A percentile compares a stretch with the other conserved stretches of the same genome.
These are phyloP conservation scores for Pulveroboletus ravenelii DNA, from an alignment of 768 basidiomycete species.

Conservation along the genomic window DNA sequence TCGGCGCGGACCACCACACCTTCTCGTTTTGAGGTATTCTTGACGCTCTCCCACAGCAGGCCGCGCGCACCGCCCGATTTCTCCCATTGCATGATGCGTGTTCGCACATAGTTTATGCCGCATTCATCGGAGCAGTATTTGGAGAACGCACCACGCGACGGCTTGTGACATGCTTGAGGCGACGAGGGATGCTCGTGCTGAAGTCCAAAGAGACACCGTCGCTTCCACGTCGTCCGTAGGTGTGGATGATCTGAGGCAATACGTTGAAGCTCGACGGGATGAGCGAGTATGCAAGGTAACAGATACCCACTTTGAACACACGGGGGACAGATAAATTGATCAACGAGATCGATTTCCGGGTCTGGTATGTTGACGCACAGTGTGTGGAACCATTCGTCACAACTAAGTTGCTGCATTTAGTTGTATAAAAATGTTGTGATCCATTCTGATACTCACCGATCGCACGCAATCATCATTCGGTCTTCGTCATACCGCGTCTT, in stretches of 20 bases:
- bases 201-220: constrained; percentile 64
- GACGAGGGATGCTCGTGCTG: constrained; percentile 59
- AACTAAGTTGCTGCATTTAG: constrained; percentile 40
- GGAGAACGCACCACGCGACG: constrained; percentile 76
- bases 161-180: constrained; percentile 68
- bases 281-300: background rate
- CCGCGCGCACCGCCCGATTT: constrained; percentile 60
- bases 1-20: constrained; percentile 55
- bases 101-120: constrained; percentile 68
- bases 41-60: constrained; percentile 70
- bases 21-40: constrained; percentile 63
- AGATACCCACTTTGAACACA: constrained; percentile 65
- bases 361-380: constrained; percentile 81
- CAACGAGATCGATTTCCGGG: constrained; percentile 78
- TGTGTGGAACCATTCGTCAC: constrained; percentile 94
- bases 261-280: background rate
- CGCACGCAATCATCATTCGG: constrained; percentile 89
- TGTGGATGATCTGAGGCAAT: constrained; percentile 49
- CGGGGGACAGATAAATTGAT: constrained; percentile 85
- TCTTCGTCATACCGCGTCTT: constrained; percentile 85
- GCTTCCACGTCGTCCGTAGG: constrained; percentile 74
- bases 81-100: constrained; percentile 57
- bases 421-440: background rate
- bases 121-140: constrained; percentile 93
- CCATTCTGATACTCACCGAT: constrained; percentile 51